These are phyloP conservation scores for Crithidia fasciculata DNA, from an alignment of 208 protist genomes.

Conservation along the genomic window DNA sequence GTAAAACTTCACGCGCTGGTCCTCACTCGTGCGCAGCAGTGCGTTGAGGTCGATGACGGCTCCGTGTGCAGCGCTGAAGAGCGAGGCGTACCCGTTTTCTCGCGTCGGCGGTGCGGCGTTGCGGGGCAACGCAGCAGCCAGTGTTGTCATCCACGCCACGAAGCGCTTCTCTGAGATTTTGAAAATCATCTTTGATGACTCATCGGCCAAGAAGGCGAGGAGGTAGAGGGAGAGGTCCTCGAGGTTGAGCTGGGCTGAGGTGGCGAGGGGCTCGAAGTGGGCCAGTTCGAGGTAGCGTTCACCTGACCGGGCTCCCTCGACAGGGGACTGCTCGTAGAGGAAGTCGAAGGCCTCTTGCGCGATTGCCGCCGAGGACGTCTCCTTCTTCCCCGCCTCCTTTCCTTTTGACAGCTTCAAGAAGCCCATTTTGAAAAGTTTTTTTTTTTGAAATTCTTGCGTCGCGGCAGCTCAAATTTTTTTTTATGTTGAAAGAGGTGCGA, in stretches of 20 bases:
- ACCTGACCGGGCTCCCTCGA: constrained; percentile 2
- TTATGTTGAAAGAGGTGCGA: too few species aligned
- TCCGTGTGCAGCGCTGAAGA: constrained; percentile 35
- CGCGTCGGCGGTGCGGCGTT: constrained; percentile 5
- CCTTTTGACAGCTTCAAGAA: constrained; percentile 19
- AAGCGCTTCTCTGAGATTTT: constrained; percentile 60
- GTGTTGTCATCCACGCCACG: constrained; percentile 37
- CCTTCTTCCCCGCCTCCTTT: constrained; percentile 1
- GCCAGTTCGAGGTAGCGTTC: constrained; percentile 42
- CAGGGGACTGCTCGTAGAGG: constrained; percentile 25
- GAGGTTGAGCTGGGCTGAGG: constrained; percentile 41
- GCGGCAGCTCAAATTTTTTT: background rate
- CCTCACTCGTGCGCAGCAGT: constrained; percentile 27
- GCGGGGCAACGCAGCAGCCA: constrained; percentile 21
- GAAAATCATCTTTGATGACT: constrained; percentile 29
- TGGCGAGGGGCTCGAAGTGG: constrained; percentile 58
- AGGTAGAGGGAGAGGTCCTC: constrained; percentile 76
- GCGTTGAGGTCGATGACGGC: constrained; percentile 36
- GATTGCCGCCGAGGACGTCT: background rate
- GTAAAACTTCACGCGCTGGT: constrained; percentile 53
- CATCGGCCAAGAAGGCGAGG: constrained; percentile 56
- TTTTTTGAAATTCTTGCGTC: background rate
- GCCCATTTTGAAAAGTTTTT: constrained; percentile 2
- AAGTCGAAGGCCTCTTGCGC: constrained; percentile 43
- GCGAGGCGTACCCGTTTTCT: constrained; percentile 29